These are phyloP conservation scores for Podaxis sp. DNA, from an alignment of 768 basidiomycete species.

Conservation along the genomic window DNA sequence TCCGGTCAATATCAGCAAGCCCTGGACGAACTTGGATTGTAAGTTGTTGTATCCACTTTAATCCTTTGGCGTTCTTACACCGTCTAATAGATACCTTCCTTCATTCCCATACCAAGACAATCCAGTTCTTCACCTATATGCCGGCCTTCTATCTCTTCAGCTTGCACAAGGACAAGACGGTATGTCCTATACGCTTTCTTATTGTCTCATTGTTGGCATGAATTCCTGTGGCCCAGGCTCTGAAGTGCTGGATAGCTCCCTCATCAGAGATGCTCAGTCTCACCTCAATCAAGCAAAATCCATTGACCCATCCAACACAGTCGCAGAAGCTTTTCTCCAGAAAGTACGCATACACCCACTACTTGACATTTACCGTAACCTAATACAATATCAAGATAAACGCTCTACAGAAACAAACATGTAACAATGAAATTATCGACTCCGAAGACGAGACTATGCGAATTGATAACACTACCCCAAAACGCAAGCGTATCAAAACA, in stretches of 20 bases:
- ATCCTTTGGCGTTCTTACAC: constrained; percentile 6
- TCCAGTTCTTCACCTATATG: constrained; percentile 76
- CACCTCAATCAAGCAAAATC: constrained; percentile 64
- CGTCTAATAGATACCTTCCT: constrained; percentile 67
- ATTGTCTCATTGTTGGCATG: constrained; percentile 5
- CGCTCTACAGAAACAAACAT: constrained; percentile 19
- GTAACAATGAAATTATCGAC: constrained; percentile 6
- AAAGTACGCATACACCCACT: constrained; percentile 37
- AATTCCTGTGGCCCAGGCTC: constrained; percentile 18
- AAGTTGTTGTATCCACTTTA: constrained; percentile 24
- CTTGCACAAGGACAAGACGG: constrained; percentile 41
- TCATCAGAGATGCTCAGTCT: constrained; percentile 56
- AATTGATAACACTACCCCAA: constrained; percentile 25
- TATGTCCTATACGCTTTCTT: constrained; percentile 12
- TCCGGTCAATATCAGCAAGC: constrained; percentile 63
- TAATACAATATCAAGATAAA: constrained; percentile 5
- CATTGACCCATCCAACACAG: constrained; percentile 56
- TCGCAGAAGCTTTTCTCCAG: constrained; percentile 52
- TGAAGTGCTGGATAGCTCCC: constrained; percentile 24
- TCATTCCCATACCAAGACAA: constrained; percentile 88
- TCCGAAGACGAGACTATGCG: constrained; percentile 25
- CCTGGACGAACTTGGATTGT: constrained; percentile 86
- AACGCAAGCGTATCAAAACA: constrained; percentile 33
- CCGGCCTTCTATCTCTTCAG: constrained; percentile 72
- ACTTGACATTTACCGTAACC: not conserved